phyloP scores from a whole-genome alignment of 768 basidiomycete species.

The Naganishia vishniacii region DNA sequence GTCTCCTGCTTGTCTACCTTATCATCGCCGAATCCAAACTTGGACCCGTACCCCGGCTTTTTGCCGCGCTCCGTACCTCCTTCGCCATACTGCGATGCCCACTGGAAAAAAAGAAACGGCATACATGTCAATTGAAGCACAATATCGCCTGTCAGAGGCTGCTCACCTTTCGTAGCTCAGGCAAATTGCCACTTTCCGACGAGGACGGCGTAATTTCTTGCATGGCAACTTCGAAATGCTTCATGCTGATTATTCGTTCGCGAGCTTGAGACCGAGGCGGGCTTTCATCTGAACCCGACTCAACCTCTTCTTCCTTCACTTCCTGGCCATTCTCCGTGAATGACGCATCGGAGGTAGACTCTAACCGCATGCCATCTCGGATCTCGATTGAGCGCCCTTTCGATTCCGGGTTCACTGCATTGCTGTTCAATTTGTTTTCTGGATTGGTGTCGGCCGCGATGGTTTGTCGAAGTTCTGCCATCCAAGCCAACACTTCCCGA shows the following conservation, averaged over 20 bases:
- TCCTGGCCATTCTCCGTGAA: background rate
- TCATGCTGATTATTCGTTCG: slow-evolving; percentile 38
- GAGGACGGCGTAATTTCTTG: slow-evolving; percentile 85
- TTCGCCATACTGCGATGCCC: slow-evolving; percentile 93
- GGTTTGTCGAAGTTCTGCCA: background rate
- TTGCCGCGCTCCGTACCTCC: slow-evolving; percentile 63
- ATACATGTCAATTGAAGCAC: background rate
- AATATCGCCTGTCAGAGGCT: slow-evolving; percentile 54
- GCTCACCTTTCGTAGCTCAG: slow-evolving; percentile 42
- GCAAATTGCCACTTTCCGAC: slow-evolving; percentile 57
- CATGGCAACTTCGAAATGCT: slow-evolving; percentile 76
- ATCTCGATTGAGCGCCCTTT: no score
- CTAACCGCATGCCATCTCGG: no score
- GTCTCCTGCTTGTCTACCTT: slow-evolving; percentile 26
- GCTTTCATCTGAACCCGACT: background rate
- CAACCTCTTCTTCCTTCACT: background rate
- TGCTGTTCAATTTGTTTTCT: background rate
- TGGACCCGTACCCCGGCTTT: slow-evolving; percentile 78
- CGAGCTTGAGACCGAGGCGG: background rate
- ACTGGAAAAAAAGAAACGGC: slow-evolving; percentile 51
- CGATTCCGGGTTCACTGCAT: background rate
- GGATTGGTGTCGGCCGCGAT: background rate
- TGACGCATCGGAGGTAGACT: background rate
- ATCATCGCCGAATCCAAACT: slow-evolving; percentile 67
- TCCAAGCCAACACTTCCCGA: slow-evolving; percentile 12